phyloP scores from a whole-genome alignment of 2,329 filamentous ascomycete genomes.

The Aspergillus ruber region DNA sequence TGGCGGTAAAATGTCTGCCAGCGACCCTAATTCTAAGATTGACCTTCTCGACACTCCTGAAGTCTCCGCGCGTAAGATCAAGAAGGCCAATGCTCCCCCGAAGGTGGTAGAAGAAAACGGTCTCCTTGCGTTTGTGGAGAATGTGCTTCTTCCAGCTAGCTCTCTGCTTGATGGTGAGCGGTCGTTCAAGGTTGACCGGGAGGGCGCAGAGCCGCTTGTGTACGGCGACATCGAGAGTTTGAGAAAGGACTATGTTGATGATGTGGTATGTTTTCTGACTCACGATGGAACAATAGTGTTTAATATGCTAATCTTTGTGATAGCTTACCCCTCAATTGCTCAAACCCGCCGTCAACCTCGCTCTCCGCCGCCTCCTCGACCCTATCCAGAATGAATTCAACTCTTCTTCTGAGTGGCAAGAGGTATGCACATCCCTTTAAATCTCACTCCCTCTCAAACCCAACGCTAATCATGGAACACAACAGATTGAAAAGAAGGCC shows the following conservation, averaged over 20 bases:
- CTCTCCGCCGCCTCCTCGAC: constrained; percentile 64
- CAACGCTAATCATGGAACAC: neutral
- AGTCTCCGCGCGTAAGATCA: constrained; percentile 69
- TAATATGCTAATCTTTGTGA: neutral
- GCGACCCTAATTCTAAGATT: constrained; percentile 56
- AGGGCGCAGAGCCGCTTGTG: constrained; percentile 61
- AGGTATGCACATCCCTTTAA: constrained; percentile 39
- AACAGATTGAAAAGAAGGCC: constrained; percentile 40
- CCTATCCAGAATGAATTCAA: constrained; percentile 73
- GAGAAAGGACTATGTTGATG: constrained; percentile 69
- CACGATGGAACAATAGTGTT: neutral
- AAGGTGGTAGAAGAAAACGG: constrained; percentile 77
- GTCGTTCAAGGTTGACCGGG: constrained; percentile 63
- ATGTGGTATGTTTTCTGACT: constrained; percentile 53
- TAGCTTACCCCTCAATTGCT: constrained; percentile 34
- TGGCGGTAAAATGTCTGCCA: constrained; percentile 76
- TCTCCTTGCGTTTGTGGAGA: constrained; percentile 76
- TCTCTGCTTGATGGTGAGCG: constrained; percentile 35
- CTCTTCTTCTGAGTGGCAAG: constrained; percentile 70
- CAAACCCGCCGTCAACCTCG: constrained; percentile 74
- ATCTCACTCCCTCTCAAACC: neutral
- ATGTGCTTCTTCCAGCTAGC: constrained; percentile 68
- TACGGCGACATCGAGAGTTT: constrained; percentile 68
- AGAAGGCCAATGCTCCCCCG: constrained; percentile 75
- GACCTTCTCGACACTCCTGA: constrained; percentile 76